phyloP scores from a whole-genome alignment of 2,329 filamentous ascomycete genomes.

The Epicoccum nigrum region DNA sequence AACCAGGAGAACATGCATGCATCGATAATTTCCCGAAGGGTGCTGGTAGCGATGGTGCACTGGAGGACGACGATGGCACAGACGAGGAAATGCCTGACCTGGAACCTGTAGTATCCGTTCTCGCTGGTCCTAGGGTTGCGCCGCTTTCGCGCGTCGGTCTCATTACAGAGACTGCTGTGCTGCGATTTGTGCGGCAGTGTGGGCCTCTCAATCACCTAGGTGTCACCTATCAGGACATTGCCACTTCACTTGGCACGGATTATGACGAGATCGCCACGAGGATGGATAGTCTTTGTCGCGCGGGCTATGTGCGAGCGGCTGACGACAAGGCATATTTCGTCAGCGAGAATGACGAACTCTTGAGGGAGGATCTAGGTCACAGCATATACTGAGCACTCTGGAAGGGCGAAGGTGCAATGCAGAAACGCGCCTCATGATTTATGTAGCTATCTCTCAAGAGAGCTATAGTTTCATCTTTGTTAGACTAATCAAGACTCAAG shows the following conservation, averaged over 20 bases:
- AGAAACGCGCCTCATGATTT: too few species aligned
- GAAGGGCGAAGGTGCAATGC: too few species aligned
- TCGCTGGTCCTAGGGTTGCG: background rate
- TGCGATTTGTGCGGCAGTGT: background rate
- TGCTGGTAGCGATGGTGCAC: too few species aligned
- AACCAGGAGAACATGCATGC: too few species aligned
- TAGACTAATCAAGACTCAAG: too few species aligned
- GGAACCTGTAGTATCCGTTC: background rate
- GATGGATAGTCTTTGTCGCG: background rate
- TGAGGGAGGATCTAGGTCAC: background rate
- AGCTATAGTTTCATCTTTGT: too few species aligned
- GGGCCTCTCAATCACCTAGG: background rate
- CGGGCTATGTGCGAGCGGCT: background rate
- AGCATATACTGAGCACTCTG: too few species aligned
- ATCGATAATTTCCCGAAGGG: too few species aligned
- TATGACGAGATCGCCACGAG: background rate
- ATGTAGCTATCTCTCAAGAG: too few species aligned
- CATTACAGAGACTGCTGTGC: background rate
- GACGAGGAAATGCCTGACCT: constrained; percentile 10
- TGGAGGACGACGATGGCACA: background rate
- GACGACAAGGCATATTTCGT: background rate
- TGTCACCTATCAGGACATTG: background rate
- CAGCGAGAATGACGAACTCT: background rate
- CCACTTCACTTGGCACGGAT: background rate
- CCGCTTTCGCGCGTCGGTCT: background rate